A percentile compares a stretch with the other conserved stretches of the same genome.
phyloP scores from a whole-genome alignment of 31 red algal species.

The Asparagopsis taxiformis region DNA sequence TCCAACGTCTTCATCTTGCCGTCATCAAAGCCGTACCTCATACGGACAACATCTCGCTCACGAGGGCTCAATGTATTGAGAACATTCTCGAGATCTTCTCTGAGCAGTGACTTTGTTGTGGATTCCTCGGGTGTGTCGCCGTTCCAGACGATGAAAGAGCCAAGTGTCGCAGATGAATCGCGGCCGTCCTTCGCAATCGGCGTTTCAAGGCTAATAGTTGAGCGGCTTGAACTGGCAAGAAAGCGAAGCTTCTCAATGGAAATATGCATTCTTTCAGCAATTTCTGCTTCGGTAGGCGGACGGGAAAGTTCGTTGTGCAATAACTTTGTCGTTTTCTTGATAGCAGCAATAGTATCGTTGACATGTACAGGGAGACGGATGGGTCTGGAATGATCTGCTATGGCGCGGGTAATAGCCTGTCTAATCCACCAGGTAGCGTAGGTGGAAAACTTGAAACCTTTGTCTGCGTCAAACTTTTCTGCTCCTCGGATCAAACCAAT shows the following conservation, averaged over 20 bases:
- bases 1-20: constrained; percentile 89
- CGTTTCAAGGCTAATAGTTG: constrained; percentile 75
- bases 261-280: constrained; percentile 66
- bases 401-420: constrained; percentile 91
- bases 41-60: constrained; percentile 89
- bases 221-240: constrained; percentile 34
- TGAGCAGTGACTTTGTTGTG: constrained; percentile 62
- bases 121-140: constrained; percentile 77
- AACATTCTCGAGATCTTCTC: constrained; percentile 87
- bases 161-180: constrained; percentile 54
- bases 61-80: constrained; percentile 79
- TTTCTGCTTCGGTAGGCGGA: constrained; percentile 67
- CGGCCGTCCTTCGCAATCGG: constrained; percentile 46
- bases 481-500: constrained; percentile 92
- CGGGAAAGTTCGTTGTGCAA: constrained; percentile 58
- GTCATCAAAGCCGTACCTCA: constrained; percentile 93
- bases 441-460: constrained; percentile 98
- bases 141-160: constrained; percentile 65
- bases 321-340: constrained; percentile 59
- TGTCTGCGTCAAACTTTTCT: constrained; percentile 95
- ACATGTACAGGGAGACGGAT: constrained; percentile 98
- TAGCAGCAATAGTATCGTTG: constrained; percentile 79
- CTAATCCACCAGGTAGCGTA: constrained; percentile 99
- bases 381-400: constrained; percentile 91
- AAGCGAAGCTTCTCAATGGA: constrained; percentile 67